These are phyloP conservation scores for Teunomyces barrocoloradensis DNA, from an alignment of 805 yeast species.

Conservation along the genomic window DNA sequence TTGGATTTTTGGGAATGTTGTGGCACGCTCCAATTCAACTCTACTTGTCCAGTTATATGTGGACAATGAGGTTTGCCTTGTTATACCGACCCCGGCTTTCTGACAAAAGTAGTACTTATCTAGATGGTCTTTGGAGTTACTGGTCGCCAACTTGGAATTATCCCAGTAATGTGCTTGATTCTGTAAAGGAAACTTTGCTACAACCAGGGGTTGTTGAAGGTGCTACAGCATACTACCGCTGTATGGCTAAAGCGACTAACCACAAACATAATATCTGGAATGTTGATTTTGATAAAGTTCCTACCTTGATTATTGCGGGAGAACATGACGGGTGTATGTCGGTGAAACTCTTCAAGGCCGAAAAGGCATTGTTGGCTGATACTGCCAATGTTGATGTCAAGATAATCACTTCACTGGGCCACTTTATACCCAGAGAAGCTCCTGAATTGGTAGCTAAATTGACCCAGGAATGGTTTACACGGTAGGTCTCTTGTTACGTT, in stretches of 20 bases:
- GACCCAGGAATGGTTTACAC: slow-evolving; percentile 28
- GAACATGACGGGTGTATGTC: slow-evolving; percentile 41
- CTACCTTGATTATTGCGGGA: slow-evolving; percentile 36
- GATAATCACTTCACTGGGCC: slow-evolving; percentile 29
- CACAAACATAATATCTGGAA: slow-evolving; percentile 19
- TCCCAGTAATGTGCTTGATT: slow-evolving; percentile 20
- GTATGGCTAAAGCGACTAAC: slow-evolving; percentile 17
- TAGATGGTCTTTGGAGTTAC: slow-evolving; percentile 31
- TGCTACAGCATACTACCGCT: slow-evolving; percentile 40
- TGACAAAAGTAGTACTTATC: slow-evolving; percentile 19
- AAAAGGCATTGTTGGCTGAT: slow-evolving; percentile 16
- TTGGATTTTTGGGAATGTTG: slow-evolving; percentile 25
- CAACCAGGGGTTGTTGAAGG: slow-evolving; percentile 27
- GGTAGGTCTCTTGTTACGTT: neutral
- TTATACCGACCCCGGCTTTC: slow-evolving; percentile 23
- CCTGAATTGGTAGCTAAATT: slow-evolving; percentile 26
- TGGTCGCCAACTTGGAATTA: slow-evolving; percentile 43
- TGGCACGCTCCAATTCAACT: slow-evolving; percentile 34
- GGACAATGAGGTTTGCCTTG: slow-evolving; percentile 32
- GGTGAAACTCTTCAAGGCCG: slow-evolving; percentile 23
- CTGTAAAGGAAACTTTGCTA: slow-evolving; percentile 27
- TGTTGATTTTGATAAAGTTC: slow-evolving; percentile 32
- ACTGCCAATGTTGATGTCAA: slow-evolving; percentile 22
- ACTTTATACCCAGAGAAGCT: slow-evolving; percentile 40
- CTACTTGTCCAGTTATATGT: slow-evolving; percentile 33